Evolutionary conservation across 257 asterid species (phyloP).

Genomic region (Catharanthus roseus): DNA sequence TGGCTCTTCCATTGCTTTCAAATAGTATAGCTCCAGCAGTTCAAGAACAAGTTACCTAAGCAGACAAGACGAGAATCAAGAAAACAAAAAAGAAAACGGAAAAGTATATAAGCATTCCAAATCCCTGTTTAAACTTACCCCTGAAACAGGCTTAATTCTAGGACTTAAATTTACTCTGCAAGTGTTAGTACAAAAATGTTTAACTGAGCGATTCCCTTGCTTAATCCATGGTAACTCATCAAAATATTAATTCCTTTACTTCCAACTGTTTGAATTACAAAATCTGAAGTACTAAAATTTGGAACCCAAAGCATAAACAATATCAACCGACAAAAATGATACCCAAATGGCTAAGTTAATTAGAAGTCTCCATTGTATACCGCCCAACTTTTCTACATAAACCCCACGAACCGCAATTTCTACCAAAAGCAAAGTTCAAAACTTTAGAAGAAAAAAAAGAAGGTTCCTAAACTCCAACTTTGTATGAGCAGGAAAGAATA

Average conservation of each 20-base stretch:
- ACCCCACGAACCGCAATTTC: background rate
- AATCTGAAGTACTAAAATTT: background rate
- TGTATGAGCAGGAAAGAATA: background rate
- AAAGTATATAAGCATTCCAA: background rate
- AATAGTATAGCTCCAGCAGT: background rate
- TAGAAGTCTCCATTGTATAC: background rate
- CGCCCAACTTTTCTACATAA: background rate
- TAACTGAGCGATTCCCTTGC: background rate
- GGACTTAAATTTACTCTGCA: background rate
- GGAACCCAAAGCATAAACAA: background rate
- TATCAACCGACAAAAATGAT: background rate
- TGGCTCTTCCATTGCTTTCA: constrained; percentile 37
- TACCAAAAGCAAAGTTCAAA: background rate
- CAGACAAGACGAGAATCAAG: background rate
- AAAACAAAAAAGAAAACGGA: background rate
- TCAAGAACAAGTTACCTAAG: background rate
- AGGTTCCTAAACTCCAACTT: background rate
- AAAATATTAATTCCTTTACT: background rate
- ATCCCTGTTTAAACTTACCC: background rate
- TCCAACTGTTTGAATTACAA: background rate
- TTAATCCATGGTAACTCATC: background rate
- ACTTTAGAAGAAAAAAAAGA: background rate
- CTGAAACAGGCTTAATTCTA: background rate
- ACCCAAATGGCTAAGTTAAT: background rate
- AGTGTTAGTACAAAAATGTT: background rate